Evolutionary conservation across 345 rosid genomes (phyloP).

Genomic region (Cardamine resedifolia): DNA sequence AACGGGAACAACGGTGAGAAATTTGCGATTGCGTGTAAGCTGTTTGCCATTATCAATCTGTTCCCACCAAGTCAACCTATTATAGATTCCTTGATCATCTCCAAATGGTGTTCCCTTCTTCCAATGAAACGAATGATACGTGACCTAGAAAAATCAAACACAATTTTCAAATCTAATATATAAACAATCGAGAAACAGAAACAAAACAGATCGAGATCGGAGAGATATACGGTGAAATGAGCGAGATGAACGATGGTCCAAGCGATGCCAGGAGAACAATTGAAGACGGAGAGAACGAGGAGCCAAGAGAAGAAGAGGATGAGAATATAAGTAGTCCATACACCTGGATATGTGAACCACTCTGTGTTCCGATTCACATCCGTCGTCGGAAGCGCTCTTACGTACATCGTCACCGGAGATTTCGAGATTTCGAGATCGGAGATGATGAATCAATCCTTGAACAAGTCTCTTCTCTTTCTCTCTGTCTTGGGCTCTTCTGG

Average conservation of each 20-base stretch:
- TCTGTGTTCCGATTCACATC: constrained; percentile 91
- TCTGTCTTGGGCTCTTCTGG: neutral
- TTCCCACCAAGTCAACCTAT: constrained; percentile 77
- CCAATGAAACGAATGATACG: constrained; percentile 80
- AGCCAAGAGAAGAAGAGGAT: constrained; percentile 80
- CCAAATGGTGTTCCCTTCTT: constrained; percentile 80
- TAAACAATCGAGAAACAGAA: neutral
- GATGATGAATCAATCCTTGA: constrained; percentile 1
- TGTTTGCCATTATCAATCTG: constrained; percentile 85
- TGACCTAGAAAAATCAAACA: constrained; percentile 41
- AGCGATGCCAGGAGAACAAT: constrained; percentile 77
- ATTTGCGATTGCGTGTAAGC: constrained; percentile 76
- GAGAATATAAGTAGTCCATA: constrained; percentile 68
- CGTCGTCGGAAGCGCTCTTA: constrained; percentile 68
- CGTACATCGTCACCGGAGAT: constrained; percentile 48
- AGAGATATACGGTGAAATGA: constrained; percentile 51
- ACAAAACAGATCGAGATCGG: neutral
- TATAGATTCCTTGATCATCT: constrained; percentile 79
- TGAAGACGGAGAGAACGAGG: constrained; percentile 58
- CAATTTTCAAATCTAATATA: neutral
- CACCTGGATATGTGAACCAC: constrained; percentile 90
- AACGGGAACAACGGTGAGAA: constrained; percentile 74
- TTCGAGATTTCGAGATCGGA: constrained; percentile 8
- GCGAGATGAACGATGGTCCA: constrained; percentile 82
- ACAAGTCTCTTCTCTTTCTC: neutral